Evolutionary conservation across 2,329 filamentous ascomycete species (phyloP).

Genomic region (Neoascochyta sp.): DNA sequence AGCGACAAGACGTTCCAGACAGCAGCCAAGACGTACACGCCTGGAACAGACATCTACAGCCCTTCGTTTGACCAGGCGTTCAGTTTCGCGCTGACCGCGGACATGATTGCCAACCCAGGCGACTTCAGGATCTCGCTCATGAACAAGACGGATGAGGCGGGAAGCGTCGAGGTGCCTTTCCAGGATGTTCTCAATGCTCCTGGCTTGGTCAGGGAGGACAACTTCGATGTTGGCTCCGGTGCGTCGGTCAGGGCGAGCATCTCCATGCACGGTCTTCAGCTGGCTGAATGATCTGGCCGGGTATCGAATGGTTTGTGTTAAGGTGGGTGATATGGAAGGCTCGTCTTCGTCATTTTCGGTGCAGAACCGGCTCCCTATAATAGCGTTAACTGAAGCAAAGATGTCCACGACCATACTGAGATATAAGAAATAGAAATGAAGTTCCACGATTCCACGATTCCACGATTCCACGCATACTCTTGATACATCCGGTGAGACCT

Average conservation of each 20-base stretch:
- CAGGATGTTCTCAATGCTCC: conserved; percentile 22
- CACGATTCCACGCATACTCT: too few species aligned
- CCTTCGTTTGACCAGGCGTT: conserved; percentile 48
- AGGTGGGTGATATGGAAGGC: too few species aligned
- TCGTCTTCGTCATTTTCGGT: too few species aligned
- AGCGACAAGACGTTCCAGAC: conserved; percentile 44
- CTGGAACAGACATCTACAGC: conserved; percentile 49
- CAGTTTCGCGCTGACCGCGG: conserved; percentile 41
- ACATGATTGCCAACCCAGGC: conserved; percentile 19
- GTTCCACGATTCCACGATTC: too few species aligned
- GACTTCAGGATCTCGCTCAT: conserved; percentile 26
- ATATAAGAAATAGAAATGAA: too few species aligned
- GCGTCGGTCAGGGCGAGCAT: conserved; percentile 23
- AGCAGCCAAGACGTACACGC: conserved; percentile 42
- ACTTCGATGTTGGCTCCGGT: conserved; percentile 26
- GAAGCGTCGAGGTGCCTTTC: conserved; percentile 24
- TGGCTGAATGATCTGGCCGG: conserved; percentile 7
- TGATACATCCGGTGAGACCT: too few species aligned
- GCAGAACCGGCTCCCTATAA: too few species aligned
- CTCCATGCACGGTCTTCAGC: conserved; percentile 20
- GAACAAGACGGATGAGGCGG: conserved; percentile 27
- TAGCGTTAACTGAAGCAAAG: too few species aligned
- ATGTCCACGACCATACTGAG: too few species aligned
- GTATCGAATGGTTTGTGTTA: too few species aligned
- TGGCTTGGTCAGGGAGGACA: conserved; percentile 16